Evolutionary conservation across 495 filamentous ascomycete species (phyloP).

Genomic region (Articulospora tetracladia): DNA sequence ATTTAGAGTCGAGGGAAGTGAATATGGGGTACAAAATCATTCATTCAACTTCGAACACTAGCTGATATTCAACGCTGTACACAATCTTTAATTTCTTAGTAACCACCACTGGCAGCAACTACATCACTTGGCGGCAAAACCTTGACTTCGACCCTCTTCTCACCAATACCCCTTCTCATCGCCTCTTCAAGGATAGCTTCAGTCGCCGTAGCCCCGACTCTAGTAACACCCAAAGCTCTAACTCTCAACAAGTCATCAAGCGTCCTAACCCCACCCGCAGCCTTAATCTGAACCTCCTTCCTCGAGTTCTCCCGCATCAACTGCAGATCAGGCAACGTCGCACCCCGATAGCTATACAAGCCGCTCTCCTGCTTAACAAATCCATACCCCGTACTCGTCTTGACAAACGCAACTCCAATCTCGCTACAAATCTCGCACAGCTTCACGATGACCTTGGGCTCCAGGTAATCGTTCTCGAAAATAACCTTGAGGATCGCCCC

Average conservation of each 20-base stretch:
- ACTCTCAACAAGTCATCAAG: constrained; percentile 41
- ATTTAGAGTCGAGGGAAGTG: too few species aligned
- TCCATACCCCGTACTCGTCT: constrained; percentile 53
- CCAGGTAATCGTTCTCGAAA: constrained; percentile 53
- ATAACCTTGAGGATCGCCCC: constrained; percentile 54
- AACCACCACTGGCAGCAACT: background rate
- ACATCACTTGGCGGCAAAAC: background rate
- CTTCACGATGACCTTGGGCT: constrained; percentile 37
- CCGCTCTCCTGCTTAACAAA: constrained; percentile 46
- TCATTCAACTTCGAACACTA: too few species aligned
- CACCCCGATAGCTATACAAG: too few species aligned
- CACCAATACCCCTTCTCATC: constrained; percentile 41
- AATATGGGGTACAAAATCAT: too few species aligned
- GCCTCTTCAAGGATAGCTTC: constrained; percentile 52
- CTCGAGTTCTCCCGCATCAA: too few species aligned
- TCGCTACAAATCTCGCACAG: constrained; percentile 48
- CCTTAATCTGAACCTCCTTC: constrained; percentile 49
- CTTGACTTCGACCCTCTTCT: constrained; percentile 29
- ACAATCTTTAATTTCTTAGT: too few species aligned
- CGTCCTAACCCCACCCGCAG: constrained; percentile 48
- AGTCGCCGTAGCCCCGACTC: constrained; percentile 52
- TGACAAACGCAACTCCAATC: constrained; percentile 47
- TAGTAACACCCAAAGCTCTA: constrained; percentile 34
- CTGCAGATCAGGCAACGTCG: too few species aligned
- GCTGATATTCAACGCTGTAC: too few species aligned